phyloP scores from a whole-genome alignment of 2,329 filamentous ascomycete species.

The Raffaelea deltoideospora region DNA sequence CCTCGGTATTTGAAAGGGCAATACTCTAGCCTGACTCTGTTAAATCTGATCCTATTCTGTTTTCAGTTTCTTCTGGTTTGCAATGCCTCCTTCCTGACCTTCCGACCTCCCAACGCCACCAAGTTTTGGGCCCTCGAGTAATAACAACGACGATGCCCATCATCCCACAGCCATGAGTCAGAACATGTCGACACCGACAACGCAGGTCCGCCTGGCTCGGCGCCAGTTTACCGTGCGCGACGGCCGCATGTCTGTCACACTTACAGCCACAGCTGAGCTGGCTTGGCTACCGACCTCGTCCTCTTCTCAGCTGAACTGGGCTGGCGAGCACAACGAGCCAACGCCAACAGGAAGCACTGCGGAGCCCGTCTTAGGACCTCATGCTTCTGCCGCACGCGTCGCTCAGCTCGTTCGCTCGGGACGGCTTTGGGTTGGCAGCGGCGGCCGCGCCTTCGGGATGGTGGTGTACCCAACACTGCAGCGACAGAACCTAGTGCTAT shows the following conservation, averaged over 20 bases:
- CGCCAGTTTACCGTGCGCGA: not conserved
- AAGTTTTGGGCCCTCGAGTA: too few relatives aligned
- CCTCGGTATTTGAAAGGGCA: too few relatives aligned
- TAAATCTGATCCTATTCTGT: too few relatives aligned
- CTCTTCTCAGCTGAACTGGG: too few relatives aligned
- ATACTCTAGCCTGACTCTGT: too few relatives aligned
- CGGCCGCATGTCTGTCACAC: not conserved
- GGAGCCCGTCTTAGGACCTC: conserved; percentile 1
- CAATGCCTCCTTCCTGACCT: too few relatives aligned
- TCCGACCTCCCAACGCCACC: too few relatives aligned
- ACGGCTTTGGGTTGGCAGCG: conserved; percentile 6
- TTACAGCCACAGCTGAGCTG: not conserved
- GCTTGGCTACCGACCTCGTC: not conserved
- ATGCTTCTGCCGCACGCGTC: conserved; percentile 5
- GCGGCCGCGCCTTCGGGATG: conserved; percentile 4
- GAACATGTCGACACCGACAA: not conserved
- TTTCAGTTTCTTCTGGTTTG: too few relatives aligned
- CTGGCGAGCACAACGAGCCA: too few relatives aligned
- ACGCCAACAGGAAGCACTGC: not conserved
- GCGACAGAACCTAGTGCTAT: not conserved
- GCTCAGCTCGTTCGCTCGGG: conserved; percentile 7
- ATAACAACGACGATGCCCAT: too few relatives aligned
- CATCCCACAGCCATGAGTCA: not conserved
- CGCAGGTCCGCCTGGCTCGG: conserved; percentile 1
- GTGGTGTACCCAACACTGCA: conserved; percentile 3